These are phyloP conservation scores for Agrocybe pediades DNA, from an alignment of 768 basidiomycete species.

Conservation along the genomic window DNA sequence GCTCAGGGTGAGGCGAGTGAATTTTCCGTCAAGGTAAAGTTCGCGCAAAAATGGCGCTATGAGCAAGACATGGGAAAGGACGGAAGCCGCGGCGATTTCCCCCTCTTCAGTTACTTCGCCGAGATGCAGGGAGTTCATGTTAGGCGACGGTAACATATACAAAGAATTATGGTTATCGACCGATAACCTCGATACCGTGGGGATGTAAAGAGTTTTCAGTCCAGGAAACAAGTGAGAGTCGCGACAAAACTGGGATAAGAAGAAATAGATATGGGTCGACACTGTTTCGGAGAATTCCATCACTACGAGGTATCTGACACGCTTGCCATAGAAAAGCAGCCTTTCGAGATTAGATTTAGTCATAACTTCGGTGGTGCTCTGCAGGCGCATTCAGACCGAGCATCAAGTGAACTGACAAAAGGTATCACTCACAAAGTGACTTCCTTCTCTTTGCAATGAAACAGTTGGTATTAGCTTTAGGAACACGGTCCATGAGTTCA, in stretches of 20 bases:
- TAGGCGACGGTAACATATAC: not conserved
- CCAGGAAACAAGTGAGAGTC: not conserved
- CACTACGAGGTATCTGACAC: not conserved
- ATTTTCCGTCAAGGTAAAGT: not conserved
- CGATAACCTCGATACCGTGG: not conserved
- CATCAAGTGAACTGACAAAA: not conserved
- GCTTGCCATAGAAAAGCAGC: not conserved
- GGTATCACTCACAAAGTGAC: not conserved
- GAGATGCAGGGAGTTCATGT: not conserved
- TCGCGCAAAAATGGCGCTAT: not conserved
- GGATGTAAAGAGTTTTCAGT: not conserved
- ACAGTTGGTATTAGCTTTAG: not conserved
- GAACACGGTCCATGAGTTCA: not conserved
- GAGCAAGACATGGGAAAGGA: not conserved
- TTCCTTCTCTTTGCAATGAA: not conserved
- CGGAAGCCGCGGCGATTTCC: not conserved
- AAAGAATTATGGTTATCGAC: not conserved
- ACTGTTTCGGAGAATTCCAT: not conserved
- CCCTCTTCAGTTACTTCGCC: not conserved
- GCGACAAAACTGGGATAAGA: not conserved
- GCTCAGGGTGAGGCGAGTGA: not conserved
- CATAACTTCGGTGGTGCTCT: not conserved
- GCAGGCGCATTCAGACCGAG: too few relatives aligned
- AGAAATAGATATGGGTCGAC: not conserved
- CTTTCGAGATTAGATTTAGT: too few relatives aligned